Percentiles rank a stretch among this genome's conserved stretches.
Conservation (phyloP, 306 rosid species). For the Quillaja saponaria region DNA sequence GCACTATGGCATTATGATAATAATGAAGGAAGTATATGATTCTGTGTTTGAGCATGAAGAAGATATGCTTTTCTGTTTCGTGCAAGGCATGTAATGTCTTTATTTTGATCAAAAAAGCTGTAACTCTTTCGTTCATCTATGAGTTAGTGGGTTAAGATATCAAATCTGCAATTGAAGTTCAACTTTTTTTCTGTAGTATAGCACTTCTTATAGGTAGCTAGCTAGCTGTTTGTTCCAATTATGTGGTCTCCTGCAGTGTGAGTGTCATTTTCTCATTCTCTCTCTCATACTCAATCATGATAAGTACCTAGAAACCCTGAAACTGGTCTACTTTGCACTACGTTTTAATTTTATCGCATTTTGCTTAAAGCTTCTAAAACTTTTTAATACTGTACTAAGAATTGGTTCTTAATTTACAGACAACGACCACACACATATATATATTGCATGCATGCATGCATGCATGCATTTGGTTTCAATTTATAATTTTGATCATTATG, state of each 20-base stretch:
- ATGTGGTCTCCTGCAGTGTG: conserved; percentile 7
- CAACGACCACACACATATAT: no score
- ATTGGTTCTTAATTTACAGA: conserved; percentile 28
- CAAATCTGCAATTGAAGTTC: conserved; percentile 12
- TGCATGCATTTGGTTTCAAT: no score
- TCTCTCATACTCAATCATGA: conserved; percentile 19
- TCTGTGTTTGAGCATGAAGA: conserved; percentile 32
- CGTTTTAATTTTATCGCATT: not conserved
- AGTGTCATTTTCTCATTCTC: not conserved
- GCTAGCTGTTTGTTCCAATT: conserved; percentile 16
- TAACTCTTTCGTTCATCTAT: no score
- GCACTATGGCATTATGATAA: not conserved
- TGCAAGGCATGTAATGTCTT: conserved; percentile 36
- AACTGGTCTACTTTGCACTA: conserved; percentile 16
- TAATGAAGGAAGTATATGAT: conserved; percentile 33
- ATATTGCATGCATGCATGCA: no score
- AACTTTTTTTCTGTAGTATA: no score
- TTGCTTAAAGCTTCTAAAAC: conserved; percentile 10
- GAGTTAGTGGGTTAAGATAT: conserved; percentile 28
- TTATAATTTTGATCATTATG: no score
- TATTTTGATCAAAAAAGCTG: conserved; percentile 11
- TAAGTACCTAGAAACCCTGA: conserved; percentile 13
- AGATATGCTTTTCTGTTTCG: conserved; percentile 30
- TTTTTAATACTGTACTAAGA: conserved; percentile 13
- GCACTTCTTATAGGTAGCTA: no score